Conservation (phyloP, 208 protist genomes). For the Herpetomonas tarakana region DNA sequence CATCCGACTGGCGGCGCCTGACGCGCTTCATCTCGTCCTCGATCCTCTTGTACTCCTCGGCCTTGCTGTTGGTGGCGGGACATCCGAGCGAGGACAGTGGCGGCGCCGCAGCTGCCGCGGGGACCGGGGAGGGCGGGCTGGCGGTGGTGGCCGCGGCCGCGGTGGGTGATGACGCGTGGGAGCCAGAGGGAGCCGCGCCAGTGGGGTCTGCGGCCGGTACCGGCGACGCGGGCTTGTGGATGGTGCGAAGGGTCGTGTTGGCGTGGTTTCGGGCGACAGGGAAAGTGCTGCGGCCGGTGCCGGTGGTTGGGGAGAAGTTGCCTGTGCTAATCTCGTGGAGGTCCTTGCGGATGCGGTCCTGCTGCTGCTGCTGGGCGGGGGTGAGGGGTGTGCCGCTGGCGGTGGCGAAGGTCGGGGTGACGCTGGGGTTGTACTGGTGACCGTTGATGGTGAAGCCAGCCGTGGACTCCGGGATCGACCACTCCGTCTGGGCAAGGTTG, state of each 20-base stretch:
- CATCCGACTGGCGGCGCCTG: constrained; percentile 9
- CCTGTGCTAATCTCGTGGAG: constrained; percentile 12
- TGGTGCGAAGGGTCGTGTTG: neutral
- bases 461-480: constrained; percentile 1
- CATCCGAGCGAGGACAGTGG: neutral
- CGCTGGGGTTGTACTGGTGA: constrained; percentile 30
- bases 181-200: neutral
- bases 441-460: constrained; percentile 17
- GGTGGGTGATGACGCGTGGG: neutral
- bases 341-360: constrained; percentile 9
- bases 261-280: neutral
- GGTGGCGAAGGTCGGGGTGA: constrained; percentile 5
- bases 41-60: constrained; percentile 22
- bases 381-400: neutral
- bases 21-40: constrained; percentile 19
- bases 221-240: neutral
- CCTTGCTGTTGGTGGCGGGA: neutral
- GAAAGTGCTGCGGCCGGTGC: neutral
- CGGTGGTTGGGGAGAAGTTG: neutral
- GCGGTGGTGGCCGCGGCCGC: neutral
- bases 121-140: neutral
- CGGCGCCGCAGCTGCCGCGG: neutral
- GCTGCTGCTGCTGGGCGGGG: neutral
- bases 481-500: constrained; percentile 35
- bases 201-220: neutral